Evolutionary conservation across 176 grass and related monocot genomes (phyloP).

Genomic region (Ensete ventricosum): DNA sequence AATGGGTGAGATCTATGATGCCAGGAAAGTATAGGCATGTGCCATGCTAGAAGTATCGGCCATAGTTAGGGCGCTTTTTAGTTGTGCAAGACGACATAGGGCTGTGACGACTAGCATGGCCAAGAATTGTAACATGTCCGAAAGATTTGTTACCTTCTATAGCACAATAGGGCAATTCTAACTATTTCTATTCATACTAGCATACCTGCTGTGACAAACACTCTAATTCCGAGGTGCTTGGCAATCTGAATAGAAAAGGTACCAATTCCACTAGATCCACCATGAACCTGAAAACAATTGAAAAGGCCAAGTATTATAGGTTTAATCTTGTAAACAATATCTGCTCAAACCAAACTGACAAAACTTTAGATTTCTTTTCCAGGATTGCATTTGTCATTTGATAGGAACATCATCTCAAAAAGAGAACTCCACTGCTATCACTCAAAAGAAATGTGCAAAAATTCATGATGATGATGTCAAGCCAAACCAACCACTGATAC

Average conservation of each 20-base stretch:
- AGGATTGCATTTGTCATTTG: background rate
- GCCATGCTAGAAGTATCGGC: background rate
- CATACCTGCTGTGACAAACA: conserved; percentile 76
- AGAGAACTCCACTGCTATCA: background rate
- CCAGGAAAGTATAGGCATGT: too few relatives aligned
- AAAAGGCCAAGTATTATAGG: background rate
- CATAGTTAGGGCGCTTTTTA: background rate
- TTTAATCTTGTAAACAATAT: background rate
- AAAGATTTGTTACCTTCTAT: too few relatives aligned
- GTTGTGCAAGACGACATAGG: background rate
- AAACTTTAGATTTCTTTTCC: background rate
- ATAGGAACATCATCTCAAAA: background rate
- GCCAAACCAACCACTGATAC: too few relatives aligned
- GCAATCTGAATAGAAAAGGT: conserved; percentile 85
- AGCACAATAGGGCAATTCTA: background rate
- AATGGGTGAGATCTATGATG: too few relatives aligned
- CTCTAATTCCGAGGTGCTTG: conserved; percentile 64
- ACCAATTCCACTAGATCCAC: conserved; percentile 91
- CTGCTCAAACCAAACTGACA: background rate
- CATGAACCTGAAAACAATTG: conserved; percentile 53
- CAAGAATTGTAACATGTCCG: too few relatives aligned
- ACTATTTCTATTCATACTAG: background rate
- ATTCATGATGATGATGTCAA: background rate
- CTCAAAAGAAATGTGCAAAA: background rate
- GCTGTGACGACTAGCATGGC: too few relatives aligned